Conservation (phyloP, 208 protist genomes). For the Trypanosoma rangeli region DNA sequence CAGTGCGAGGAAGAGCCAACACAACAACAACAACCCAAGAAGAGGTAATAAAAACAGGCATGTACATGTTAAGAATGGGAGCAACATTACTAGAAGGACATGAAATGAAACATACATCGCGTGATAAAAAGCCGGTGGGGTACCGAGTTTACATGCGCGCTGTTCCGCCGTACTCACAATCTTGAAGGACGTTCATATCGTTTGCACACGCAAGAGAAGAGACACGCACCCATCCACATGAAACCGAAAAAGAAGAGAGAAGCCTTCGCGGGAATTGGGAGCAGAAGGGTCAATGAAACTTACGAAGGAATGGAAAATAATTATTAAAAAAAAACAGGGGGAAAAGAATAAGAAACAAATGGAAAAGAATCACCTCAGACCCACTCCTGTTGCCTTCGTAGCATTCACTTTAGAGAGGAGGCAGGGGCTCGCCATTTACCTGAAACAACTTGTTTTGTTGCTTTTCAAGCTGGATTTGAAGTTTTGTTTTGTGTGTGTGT, state of each 20-base stretch:
- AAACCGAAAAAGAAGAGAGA: not conserved
- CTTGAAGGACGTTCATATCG: not conserved
- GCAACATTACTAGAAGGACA: conserved; percentile 17
- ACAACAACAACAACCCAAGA: not conserved
- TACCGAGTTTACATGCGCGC: not conserved
- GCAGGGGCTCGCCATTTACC: not conserved
- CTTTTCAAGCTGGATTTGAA: not conserved
- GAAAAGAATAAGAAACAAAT: conserved; percentile 19
- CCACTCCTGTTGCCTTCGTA: conserved; percentile 10
- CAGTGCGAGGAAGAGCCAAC: not conserved
- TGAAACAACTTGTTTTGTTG: not conserved
- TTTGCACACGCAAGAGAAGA: not conserved
- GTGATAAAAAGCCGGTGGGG: not conserved
- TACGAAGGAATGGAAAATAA: not conserved
- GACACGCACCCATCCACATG: too few relatives aligned
- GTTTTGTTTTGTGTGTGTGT: not conserved
- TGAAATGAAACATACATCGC: conserved; percentile 2
- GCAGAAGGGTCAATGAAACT: not conserved
- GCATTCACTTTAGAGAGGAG: conserved; percentile 8
- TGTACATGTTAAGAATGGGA: too few relatives aligned
- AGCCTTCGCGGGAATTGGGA: not conserved
- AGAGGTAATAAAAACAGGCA: not conserved
- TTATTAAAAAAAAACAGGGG: conserved; percentile 7
- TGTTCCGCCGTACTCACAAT: not conserved
- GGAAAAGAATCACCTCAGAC: not conserved